phyloP scores from a whole-genome alignment of 164 flowering plant genomes.

The Vitis rupestris region DNA sequence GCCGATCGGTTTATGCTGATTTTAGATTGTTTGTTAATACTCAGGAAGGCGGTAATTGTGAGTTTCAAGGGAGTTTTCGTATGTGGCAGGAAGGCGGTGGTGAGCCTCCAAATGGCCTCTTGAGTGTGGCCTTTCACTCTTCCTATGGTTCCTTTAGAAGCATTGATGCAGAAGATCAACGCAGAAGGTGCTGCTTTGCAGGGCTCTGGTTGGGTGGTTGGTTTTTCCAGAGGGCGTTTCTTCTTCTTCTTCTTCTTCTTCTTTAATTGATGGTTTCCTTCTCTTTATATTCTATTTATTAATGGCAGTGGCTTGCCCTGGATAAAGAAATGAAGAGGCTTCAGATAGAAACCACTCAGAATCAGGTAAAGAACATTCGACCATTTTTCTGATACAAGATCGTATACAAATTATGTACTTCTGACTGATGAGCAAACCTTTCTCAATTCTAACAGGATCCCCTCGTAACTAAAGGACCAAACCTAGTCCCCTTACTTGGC shows the following conservation, averaged over 20 bases:
- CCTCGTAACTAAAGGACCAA: constrained; percentile 72
- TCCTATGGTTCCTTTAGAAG: constrained; percentile 75
- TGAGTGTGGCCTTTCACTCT: constrained; percentile 80
- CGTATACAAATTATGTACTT: background rate
- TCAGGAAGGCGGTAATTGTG: background rate
- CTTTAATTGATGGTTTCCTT: background rate
- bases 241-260: too few relatives aligned
- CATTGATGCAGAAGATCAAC: constrained; percentile 62
- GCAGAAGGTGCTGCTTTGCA: constrained; percentile 94
- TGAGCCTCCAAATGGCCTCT: constrained; percentile 75
- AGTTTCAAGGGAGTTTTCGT: background rate
- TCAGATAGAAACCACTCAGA: constrained; percentile 84
- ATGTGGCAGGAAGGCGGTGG: constrained; percentile 89
- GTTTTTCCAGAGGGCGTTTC: constrained; percentile 14
- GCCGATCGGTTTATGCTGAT: background rate
- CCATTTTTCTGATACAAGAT: background rate
- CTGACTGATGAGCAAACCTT: background rate
- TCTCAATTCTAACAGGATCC: constrained; percentile 60
- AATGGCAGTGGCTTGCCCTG: constrained; percentile 80
- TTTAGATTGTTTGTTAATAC: background rate
- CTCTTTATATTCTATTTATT: background rate
- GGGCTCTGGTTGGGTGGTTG: constrained; percentile 99
- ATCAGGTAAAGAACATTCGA: constrained; percentile 54
- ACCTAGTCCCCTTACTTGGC: constrained; percentile 82
- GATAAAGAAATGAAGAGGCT: constrained; percentile 81